A percentile compares a stretch with the other conserved stretches of the same genome.
Conservation (phyloP, 805 yeast species). For the Yamadazyma olivae region DNA sequence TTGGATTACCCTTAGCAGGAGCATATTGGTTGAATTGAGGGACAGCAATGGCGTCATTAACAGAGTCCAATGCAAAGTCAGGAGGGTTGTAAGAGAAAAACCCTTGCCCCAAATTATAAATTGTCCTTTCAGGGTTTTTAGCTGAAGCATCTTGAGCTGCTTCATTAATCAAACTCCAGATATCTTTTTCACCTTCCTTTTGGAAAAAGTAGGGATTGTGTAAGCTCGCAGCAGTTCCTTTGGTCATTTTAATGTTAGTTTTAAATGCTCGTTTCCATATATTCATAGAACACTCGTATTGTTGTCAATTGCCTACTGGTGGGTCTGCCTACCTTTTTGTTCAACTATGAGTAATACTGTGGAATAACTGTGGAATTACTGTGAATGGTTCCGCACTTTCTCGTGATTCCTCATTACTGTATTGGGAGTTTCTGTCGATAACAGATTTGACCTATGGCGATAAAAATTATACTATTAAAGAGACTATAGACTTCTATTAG, state of each 20-base stretch:
- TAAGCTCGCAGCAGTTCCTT: conserved; percentile 14
- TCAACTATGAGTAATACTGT: too few relatives aligned
- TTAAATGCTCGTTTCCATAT: too few relatives aligned
- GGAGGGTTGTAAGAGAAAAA: conserved; percentile 97
- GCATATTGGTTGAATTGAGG: conserved; percentile 90
- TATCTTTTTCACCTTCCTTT: conserved; percentile 74
- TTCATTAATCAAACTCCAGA: conserved; percentile 93
- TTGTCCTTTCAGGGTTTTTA: conserved; percentile 62
- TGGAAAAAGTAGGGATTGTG: conserved; percentile 62
- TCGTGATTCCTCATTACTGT: too few relatives aligned
- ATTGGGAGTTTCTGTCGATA: too few relatives aligned
- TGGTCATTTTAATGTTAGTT: conserved; percentile 8
- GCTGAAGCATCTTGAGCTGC: conserved; percentile 83
- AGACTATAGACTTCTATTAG: too few relatives aligned
- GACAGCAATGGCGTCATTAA: conserved; percentile 65
- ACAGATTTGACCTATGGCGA: too few relatives aligned
- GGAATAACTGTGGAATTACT: too few relatives aligned
- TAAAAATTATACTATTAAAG: too few relatives aligned
- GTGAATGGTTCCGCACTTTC: too few relatives aligned
- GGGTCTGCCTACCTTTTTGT: too few relatives aligned
- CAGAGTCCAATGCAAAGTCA: conserved; percentile 83
- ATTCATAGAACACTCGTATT: too few relatives aligned
- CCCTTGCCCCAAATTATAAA: conserved; percentile 93
- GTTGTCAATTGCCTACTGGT: too few relatives aligned
- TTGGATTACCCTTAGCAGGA: conserved; percentile 83